These are phyloP conservation scores for Rhynchospora pubera DNA, from an alignment of 176 grass and related monocot species.

Conservation along the genomic window DNA sequence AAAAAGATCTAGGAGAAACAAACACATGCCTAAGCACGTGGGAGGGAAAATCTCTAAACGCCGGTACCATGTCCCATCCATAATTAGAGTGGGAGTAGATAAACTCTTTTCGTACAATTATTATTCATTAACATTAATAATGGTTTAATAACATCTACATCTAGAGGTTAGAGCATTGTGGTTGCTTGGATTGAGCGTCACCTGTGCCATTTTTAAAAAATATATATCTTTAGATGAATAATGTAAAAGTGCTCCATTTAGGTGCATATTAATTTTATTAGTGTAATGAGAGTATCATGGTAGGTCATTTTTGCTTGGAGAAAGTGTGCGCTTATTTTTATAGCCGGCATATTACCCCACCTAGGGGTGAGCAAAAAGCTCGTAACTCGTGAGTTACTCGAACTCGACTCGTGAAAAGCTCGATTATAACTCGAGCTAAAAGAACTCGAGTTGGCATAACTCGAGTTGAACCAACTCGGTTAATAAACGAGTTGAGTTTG, in stretches of 20 bases:
- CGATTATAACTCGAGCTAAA: no score
- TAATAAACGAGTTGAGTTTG: no score
- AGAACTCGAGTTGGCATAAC: no score
- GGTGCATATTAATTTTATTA: not conserved
- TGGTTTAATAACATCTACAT: not conserved
- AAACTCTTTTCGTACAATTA: not conserved
- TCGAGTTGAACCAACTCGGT: no score
- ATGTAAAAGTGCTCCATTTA: not conserved
- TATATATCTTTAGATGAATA: not conserved
- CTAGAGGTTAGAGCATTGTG: not conserved
- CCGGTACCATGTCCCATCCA: not conserved
- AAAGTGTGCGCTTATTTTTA: constrained; percentile 4
- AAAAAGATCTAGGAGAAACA: not conserved
- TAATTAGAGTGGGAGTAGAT: not conserved
- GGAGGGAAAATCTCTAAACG: not conserved
- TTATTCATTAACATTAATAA: not conserved
- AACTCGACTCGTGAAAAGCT: no score
- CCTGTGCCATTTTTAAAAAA: not conserved
- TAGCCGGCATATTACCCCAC: not conserved
- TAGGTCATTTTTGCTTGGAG: constrained; percentile 8
- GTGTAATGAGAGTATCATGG: not conserved
- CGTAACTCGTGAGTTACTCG: no score
- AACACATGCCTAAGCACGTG: not conserved
- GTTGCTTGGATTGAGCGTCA: constrained; percentile 3
- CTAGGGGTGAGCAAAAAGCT: no score